Evolutionary conservation across 208 protist genomes (phyloP).

Genomic region (Novymonas esmeraldas): DNA sequence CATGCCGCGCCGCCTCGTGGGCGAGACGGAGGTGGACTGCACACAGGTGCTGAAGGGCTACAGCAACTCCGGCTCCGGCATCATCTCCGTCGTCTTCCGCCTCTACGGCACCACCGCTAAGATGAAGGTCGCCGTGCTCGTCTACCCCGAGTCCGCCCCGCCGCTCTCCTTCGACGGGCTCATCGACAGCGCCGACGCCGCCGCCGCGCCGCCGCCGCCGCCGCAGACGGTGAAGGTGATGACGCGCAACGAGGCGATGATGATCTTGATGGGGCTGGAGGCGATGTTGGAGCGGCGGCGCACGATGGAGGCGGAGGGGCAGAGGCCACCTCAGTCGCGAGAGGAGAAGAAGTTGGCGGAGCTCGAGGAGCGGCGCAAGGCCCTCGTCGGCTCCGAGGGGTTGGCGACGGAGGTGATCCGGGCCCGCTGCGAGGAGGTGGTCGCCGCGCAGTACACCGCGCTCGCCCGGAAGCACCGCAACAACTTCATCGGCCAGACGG

Average conservation of each 20-base stretch:
- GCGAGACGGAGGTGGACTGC: conserved; percentile 76
- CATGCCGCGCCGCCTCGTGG: conserved; percentile 61
- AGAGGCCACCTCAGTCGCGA: conserved; percentile 20
- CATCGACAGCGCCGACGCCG: conserved; percentile 30
- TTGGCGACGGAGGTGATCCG: conserved; percentile 58
- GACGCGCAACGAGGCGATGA: conserved; percentile 72
- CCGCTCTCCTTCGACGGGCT: conserved; percentile 71
- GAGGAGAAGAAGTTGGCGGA: conserved; percentile 60
- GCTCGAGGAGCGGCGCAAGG: conserved; percentile 65
- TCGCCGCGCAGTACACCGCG: conserved; percentile 69
- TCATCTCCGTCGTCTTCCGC: conserved; percentile 44
- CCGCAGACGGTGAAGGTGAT: conserved; percentile 53
- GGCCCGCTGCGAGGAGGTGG: conserved; percentile 55
- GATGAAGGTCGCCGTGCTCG: conserved; percentile 71
- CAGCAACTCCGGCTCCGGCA: conserved; percentile 35
- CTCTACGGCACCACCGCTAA: conserved; percentile 68
- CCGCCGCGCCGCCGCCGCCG: conserved; percentile 21
- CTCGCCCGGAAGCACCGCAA: conserved; percentile 66
- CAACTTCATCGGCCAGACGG: conserved; percentile 79
- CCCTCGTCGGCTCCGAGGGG: conserved; percentile 61
- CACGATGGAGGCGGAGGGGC: conserved; percentile 27
- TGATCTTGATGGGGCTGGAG: conserved; percentile 83
- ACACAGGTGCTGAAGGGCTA: conserved; percentile 46
- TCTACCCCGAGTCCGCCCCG: conserved; percentile 61
- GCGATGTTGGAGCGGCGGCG: conserved; percentile 73